Evolutionary conservation across 768 basidiomycete genomes (phyloP), one percentile per base, ranked within the genome.

Genomic region (Suillus alpinus): DNA sequence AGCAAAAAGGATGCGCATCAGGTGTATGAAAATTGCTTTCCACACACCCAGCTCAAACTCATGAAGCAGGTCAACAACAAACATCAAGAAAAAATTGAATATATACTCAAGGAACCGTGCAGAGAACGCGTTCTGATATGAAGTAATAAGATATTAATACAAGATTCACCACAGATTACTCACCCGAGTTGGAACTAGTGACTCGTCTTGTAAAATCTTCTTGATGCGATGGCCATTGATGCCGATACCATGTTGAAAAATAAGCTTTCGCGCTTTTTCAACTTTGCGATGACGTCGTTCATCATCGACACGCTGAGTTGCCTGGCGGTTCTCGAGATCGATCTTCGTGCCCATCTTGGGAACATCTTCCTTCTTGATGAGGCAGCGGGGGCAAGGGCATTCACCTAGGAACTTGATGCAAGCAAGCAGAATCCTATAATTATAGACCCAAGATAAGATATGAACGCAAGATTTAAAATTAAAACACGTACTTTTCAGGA

Each of bases 351-450:
- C 68, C 63, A 67, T 62, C 1, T 60, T 49, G 1, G 50, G 36
- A 3, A 71, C 62, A 12, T 69, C 29, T 0, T 23, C 29, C 34
- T 66, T 69, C 34, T 58, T n/a, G n/a, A 73, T 56, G 0, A 60
- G 49, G 57, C 71, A 73, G 14, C 63, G 62, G 4, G 71, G 71
- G 43, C 71, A 73, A 0, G 68, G 69, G 46, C 68, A 70, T 14
- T 53, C 59, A 1, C 71, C 71, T 2, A 69, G 58, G 26, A 68
- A 62, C 13, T 63, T 65, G 43, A 72, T 65, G 1, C 63, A 65
- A 2, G 67, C 66, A 1, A 71, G 34, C 0, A 72, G 59, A 1
- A 68, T 60, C 56, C 70, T 68, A 41, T 26, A 47, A n/a, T 34
- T 3, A n/a, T 43, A 36, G 18, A 31, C 6, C 2, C 5, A 9